phyloP scores from a whole-genome alignment of 306 rosid genomes.

The Quercus cerris region DNA sequence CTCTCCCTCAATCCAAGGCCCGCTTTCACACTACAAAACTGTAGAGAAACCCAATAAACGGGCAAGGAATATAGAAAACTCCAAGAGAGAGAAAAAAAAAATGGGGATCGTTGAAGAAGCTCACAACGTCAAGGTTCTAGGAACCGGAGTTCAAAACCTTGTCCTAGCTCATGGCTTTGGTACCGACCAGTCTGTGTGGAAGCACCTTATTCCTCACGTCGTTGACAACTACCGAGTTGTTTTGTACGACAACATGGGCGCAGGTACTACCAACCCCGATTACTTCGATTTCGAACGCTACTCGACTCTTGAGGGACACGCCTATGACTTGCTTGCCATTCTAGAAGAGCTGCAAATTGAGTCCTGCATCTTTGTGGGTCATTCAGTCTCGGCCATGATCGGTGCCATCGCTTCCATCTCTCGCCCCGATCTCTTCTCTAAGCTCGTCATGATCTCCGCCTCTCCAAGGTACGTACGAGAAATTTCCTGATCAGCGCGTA shows the following conservation, averaged over 20 bases:
- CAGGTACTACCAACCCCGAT: constrained; percentile 83
- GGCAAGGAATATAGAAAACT: not conserved
- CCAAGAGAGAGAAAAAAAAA: not conserved
- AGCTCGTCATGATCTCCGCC: constrained; percentile 54
- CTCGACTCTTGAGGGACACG: constrained; percentile 63
- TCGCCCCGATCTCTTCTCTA: constrained; percentile 68
- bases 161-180: constrained; percentile 83
- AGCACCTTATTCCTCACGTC: constrained; percentile 64
- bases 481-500: no score
- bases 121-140: constrained; percentile 69
- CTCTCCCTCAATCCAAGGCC: not conserved
- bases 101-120: constrained; percentile 82
- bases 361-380: constrained; percentile 71
- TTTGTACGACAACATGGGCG: constrained; percentile 78
- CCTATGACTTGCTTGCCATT: constrained; percentile 66
- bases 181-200: constrained; percentile 86
- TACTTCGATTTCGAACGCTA: constrained; percentile 76
- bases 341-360: constrained; percentile 47
- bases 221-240: constrained; percentile 47
- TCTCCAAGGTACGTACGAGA: constrained; percentile 56
- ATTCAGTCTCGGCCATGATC: constrained; percentile 80
- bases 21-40: not conserved
- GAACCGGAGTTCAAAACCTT: constrained; percentile 38
- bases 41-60: no score
- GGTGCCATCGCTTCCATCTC: constrained; percentile 64